Evolutionary conservation across 192 early-diverging fungal genomes (phyloP).

Genomic region (Gigaspora rosea): DNA sequence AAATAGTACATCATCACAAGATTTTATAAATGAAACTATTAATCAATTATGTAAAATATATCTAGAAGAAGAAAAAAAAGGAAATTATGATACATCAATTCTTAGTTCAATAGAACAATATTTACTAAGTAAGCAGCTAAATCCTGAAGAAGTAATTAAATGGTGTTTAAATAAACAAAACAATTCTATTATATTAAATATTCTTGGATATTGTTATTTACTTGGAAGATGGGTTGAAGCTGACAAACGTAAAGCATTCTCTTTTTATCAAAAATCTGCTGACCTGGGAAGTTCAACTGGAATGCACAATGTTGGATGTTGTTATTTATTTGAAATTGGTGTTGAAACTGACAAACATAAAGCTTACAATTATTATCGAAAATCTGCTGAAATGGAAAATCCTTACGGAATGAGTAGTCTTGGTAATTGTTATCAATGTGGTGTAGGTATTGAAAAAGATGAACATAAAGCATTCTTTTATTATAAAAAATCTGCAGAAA

Average conservation of each 20-base stretch:
- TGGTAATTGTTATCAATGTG: slow-evolving; percentile 73
- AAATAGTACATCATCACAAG: too few species aligned
- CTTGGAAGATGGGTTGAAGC: slow-evolving; percentile 62
- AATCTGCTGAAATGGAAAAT: slow-evolving; percentile 55
- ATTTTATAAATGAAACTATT: too few species aligned
- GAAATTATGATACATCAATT: too few species aligned
- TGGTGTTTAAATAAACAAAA: too few species aligned
- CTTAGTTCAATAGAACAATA: too few species aligned
- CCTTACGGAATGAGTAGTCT: slow-evolving; percentile 69
- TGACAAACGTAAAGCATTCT: slow-evolving; percentile 63
- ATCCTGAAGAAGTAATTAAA: too few species aligned
- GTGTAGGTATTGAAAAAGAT: slow-evolving; percentile 58
- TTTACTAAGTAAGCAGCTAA: too few species aligned
- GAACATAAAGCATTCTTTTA: slow-evolving; percentile 53
- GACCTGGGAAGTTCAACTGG: slow-evolving; percentile 57
- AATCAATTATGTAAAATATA: too few species aligned
- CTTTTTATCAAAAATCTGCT: slow-evolving; percentile 56
- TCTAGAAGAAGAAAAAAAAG: too few species aligned
- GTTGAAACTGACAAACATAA: slow-evolving; percentile 47
- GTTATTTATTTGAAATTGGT: slow-evolving; percentile 62
- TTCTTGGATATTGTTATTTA: background rate
- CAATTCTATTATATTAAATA: too few species aligned
- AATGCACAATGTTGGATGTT: slow-evolving; percentile 58
- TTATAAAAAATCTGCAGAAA: slow-evolving; percentile 60
- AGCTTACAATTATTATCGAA: slow-evolving; percentile 59